A percentile compares a stretch with the other conserved stretches of the same genome.
Conservation (phyloP, 2,329 filamentous ascomycete species). For the Rosellinia necatrix region DNA sequence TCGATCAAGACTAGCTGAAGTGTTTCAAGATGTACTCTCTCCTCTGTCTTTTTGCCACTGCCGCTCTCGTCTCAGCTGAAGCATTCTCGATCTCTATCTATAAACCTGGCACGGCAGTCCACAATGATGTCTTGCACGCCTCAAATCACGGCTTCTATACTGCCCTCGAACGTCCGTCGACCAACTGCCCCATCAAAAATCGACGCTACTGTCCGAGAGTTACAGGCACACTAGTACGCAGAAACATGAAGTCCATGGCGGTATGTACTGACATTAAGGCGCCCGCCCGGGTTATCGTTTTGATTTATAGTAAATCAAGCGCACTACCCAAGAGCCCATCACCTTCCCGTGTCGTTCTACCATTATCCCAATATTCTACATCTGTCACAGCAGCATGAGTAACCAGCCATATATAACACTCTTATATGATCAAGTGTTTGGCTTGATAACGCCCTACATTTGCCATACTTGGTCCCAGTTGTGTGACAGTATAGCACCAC, state of each 20-base stretch:
- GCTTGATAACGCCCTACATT: no score
- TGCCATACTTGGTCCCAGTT: no score
- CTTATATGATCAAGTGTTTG: no score
- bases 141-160: slow-evolving; percentile 32
- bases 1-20: neutral
- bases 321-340: neutral
- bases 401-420: no score
- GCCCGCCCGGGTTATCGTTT: neutral
- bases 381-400: no score
- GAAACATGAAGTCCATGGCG: slow-evolving; percentile 32
- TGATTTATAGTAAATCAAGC: neutral
- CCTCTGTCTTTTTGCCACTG: slow-evolving; percentile 2
- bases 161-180: slow-evolving; percentile 33
- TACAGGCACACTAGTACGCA: slow-evolving; percentile 34
- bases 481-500: no score
- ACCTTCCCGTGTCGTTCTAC: neutral
- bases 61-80: slow-evolving; percentile 29
- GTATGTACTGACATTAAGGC: slow-evolving; percentile 24
- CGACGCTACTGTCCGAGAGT: slow-evolving; percentile 32
- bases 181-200: slow-evolving; percentile 32
- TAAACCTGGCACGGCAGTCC: slow-evolving; percentile 31
- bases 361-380: neutral
- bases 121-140: slow-evolving; percentile 34
- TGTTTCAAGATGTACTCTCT: slow-evolving; percentile 3
- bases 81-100: slow-evolving; percentile 35